A percentile compares a stretch with the other conserved stretches of the same genome.
Conservation (phyloP, 192 early-diverging fungal species). For the Gonapodya sp. region DNA sequence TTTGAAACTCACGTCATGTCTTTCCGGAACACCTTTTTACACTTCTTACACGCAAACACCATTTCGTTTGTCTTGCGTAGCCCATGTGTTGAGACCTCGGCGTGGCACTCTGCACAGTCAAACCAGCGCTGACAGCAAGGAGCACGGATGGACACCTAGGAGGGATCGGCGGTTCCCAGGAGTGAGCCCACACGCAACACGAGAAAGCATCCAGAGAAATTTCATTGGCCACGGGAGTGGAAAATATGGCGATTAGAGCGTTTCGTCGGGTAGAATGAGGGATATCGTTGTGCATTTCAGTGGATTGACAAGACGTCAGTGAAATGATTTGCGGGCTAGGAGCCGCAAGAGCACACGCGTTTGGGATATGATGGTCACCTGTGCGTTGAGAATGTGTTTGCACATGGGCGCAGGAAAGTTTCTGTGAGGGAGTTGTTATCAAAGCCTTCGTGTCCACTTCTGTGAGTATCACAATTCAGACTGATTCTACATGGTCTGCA, state of each 20-base stretch:
- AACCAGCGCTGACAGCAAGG: constrained; percentile 93
- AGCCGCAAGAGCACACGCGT: too few species aligned
- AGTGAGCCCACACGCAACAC: too few species aligned
- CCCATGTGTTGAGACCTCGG: constrained; percentile 62
- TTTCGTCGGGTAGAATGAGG: too few species aligned
- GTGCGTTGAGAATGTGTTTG: constrained; percentile 96
- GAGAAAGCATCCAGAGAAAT: constrained; percentile 39
- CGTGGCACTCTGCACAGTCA: constrained; percentile 94
- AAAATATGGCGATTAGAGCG: constrained; percentile 30
- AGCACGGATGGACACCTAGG: constrained; percentile 79
- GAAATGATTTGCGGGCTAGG: too few species aligned
- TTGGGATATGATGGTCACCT: too few species aligned
- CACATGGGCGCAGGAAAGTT: too few species aligned
- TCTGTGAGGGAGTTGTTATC: too few species aligned
- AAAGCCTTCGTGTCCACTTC: too few species aligned
- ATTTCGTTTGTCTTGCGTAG: constrained; percentile 78
- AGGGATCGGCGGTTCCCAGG: not conserved
- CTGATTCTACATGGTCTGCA: too few species aligned
- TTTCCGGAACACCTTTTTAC: constrained; percentile 96
- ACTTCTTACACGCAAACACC: constrained; percentile 96
- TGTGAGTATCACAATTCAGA: too few species aligned
- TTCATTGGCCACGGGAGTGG: constrained; percentile 24
- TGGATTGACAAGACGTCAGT: too few species aligned
- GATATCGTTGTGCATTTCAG: too few species aligned
- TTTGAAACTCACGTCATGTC: constrained; percentile 59